Conservation (phyloP, 352 stramenopile species). For the Phytophthora quininea region DNA sequence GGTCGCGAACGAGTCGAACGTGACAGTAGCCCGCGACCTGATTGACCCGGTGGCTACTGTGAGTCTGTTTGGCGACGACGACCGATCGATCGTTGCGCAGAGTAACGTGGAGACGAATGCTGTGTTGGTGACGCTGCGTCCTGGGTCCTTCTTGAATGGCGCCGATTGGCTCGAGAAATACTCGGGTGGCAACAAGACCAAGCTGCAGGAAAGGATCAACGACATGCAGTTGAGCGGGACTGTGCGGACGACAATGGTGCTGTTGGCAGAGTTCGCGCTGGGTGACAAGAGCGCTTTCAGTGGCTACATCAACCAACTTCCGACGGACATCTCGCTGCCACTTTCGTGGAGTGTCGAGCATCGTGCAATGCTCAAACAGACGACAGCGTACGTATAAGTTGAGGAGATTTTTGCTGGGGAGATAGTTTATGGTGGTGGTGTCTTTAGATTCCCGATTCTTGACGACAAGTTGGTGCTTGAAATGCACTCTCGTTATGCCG, state of each 20-base stretch:
- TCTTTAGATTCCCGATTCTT: conserved; percentile 47
- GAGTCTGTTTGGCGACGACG: conserved; percentile 34
- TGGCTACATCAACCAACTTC: conserved; percentile 72
- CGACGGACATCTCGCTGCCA: conserved; percentile 49
- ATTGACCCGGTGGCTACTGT: conserved; percentile 50
- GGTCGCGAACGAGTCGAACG: conserved; percentile 43
- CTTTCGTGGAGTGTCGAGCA: conserved; percentile 43
- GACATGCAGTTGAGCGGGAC: conserved; percentile 50
- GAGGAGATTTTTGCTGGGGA: not conserved
- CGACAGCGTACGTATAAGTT: conserved; percentile 42
- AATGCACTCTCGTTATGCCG: conserved; percentile 46
- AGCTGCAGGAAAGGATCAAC: conserved; percentile 36
- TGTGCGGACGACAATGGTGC: conserved; percentile 47
- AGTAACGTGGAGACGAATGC: conserved; percentile 32
- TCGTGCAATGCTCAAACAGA: conserved; percentile 48
- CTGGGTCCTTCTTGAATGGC: conserved; percentile 54
- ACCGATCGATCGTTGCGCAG: conserved; percentile 60
- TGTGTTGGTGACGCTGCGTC: conserved; percentile 48
- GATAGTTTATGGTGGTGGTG: not conserved
- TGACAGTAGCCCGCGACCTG: conserved; percentile 33
- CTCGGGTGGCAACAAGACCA: conserved; percentile 11
- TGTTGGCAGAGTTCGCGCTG: conserved; percentile 50
- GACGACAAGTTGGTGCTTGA: conserved; percentile 63
- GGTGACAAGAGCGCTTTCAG: conserved; percentile 47
- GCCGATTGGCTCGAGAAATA: conserved; percentile 46